A percentile compares a stretch with the other conserved stretches of the same genome.
Conservation (phyloP, 2,329 filamentous ascomycete genomes). For the Waltergamsia citrina region DNA sequence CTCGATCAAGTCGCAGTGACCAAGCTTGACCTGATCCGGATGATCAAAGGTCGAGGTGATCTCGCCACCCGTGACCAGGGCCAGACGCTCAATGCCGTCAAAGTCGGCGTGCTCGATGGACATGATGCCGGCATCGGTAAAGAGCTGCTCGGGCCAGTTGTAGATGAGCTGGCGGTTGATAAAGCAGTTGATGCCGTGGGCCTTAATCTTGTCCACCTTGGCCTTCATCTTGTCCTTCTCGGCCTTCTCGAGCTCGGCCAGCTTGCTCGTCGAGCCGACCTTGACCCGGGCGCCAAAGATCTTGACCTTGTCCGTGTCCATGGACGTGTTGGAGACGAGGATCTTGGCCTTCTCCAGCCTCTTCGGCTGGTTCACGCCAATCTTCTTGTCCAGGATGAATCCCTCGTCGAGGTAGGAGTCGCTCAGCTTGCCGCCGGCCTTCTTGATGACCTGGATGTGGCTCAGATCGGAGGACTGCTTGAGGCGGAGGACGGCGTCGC, state of each 20-base stretch:
- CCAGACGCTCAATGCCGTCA: constrained; percentile 90
- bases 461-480: constrained; percentile 88
- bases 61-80: constrained; percentile 91
- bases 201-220: constrained; percentile 98
- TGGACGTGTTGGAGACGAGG: constrained; percentile 91
- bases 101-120: constrained; percentile 99
- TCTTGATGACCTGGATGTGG: constrained; percentile 99
- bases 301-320: constrained; percentile 99
- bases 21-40: constrained; percentile 92
- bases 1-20: constrained; percentile 90
- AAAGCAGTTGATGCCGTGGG: constrained; percentile 98
- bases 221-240: constrained; percentile 99
- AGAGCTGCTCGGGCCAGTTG: constrained; percentile 99
- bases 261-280: constrained; percentile 90
- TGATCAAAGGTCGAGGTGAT: constrained; percentile 98
- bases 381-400: constrained; percentile 98
- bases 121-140: constrained; percentile 94
- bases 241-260: constrained; percentile 96
- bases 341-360: constrained; percentile 97
- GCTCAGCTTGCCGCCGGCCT: constrained; percentile 92
- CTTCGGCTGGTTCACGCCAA: constrained; percentile 97
- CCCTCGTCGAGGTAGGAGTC: constrained; percentile 97
- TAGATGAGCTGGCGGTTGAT: constrained; percentile 99
- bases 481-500: constrained; percentile 83
- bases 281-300: constrained; percentile 97